phyloP scores from a whole-genome alignment of 257 asterid genomes.

The Rubia yunnanensis region DNA sequence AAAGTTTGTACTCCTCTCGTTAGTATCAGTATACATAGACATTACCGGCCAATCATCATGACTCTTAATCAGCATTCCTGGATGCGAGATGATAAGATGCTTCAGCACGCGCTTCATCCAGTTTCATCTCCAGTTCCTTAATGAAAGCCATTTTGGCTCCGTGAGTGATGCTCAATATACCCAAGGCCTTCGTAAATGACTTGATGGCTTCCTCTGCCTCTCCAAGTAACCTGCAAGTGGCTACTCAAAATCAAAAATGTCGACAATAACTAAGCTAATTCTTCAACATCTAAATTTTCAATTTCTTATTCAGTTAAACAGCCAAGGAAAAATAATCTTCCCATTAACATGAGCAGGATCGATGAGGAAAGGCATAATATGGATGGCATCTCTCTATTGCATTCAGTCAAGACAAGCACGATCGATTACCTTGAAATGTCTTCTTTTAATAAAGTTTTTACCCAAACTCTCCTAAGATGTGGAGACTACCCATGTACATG shows the following conservation, averaged over 20 bases:
- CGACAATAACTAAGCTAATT: not conserved
- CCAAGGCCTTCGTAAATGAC: constrained; percentile 63
- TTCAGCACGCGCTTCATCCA: constrained; percentile 92
- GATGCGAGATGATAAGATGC: constrained; percentile 42
- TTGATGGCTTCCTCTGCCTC: constrained; percentile 54
- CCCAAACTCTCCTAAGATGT: not conserved
- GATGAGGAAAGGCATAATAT: not conserved
- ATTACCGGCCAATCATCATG: not conserved
- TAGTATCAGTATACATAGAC: no score
- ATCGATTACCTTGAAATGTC: not conserved
- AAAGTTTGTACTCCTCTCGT: no score
- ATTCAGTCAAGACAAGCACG: not conserved
- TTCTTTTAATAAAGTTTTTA: not conserved
- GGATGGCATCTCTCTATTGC: not conserved
- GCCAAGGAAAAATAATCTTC: not conserved
- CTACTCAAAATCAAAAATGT: not conserved
- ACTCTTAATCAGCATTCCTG: not conserved
- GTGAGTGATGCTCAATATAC: constrained; percentile 56
- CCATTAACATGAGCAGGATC: not conserved
- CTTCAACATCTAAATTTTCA: constrained; percentile 2
- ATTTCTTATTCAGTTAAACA: not conserved
- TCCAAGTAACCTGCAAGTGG: constrained; percentile 55
- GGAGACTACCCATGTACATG: not conserved
- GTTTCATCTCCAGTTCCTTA: constrained; percentile 47
- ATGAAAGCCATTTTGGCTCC: constrained; percentile 54